Conservation (phyloP, 345 rosid genomes). For the Heritiera littoralis region DNA sequence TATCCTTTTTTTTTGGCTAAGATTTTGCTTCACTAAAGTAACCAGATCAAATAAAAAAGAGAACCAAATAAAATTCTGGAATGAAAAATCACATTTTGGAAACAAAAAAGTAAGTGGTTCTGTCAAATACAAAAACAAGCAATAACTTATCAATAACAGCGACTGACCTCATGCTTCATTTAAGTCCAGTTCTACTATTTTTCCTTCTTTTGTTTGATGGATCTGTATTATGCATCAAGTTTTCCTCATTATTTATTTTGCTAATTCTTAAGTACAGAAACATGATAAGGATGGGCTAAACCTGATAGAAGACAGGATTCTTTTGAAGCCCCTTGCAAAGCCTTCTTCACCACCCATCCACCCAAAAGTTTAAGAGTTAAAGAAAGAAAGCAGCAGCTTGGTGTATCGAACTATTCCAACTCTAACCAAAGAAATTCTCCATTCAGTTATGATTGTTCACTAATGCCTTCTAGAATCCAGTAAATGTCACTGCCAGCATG, state of each 20-base stretch:
- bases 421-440: conserved; percentile 1
- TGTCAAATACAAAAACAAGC: background rate
- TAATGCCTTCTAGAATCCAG: conserved; percentile 21
- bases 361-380: background rate
- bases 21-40: background rate
- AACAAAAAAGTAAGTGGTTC: background rate
- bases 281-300: background rate
- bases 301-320: background rate
- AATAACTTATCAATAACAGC: background rate
- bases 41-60: background rate
- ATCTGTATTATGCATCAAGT: background rate
- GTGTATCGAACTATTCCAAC: background rate
- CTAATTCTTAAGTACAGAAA: background rate
- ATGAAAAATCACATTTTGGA: background rate
- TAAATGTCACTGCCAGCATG: background rate
- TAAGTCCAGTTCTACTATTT: background rate
- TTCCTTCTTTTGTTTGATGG: background rate
- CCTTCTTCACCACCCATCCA: background rate
- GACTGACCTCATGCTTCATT: background rate
- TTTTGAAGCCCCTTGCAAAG: background rate
- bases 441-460: background rate
- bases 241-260: background rate
- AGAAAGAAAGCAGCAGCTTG: background rate
- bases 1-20: background rate
- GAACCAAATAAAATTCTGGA: background rate